Base-by-base conservation (phyloP, 371 early-diverging fungal genomes). In the Phascolomyces articulosus region DNA sequence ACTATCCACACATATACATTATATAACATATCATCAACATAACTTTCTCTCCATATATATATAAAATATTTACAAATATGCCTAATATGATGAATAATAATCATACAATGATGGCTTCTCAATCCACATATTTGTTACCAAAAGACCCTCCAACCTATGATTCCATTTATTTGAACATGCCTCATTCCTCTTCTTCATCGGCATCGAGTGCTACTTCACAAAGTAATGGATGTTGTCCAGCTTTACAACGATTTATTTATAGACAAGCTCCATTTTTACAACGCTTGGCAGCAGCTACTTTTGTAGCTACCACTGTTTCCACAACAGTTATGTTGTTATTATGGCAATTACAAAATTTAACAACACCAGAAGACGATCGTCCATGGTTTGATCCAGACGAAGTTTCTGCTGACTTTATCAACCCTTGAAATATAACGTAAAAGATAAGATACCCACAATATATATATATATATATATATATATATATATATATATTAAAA, bases 71-170 rank as follows among this genome's bases (percentile, higher is more conserved):
- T 13, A 26, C 54, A 53, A 48, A 11, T 11, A 53, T 26, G 54
- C 44, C 44, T 44, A n/a, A 8, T 44, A 44, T 16, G 8, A n/a
- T 16, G 8, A 15, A 8, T 44, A 15, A 8, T n/a, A 15, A 15
- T 16, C 8, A n/a, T 16, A 13, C 21, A 20, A 15, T n/a, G 8
- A 47, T 47, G 6, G 51, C 51, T 51, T 59, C 62, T 27, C 62
- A 47, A n/a, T 53, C 49, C 20, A 48, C 69, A 48, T 23, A 63
- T 29, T 56, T 72, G 23, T 61, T 72, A 65, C 75, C 77, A 40
- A 78, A 78, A 66, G 79, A 78, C 57, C 79, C 74, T 38, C 79
- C 79, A 18, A 73, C 79, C 11, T 78, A 78, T 64, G 75, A 79
- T 23, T 78, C 78, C 29, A 28, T 78, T 34, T 78, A 78, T 57